Conservation (phyloP, 1,139 yeast species). For the Sugiyamaella japonica region DNA sequence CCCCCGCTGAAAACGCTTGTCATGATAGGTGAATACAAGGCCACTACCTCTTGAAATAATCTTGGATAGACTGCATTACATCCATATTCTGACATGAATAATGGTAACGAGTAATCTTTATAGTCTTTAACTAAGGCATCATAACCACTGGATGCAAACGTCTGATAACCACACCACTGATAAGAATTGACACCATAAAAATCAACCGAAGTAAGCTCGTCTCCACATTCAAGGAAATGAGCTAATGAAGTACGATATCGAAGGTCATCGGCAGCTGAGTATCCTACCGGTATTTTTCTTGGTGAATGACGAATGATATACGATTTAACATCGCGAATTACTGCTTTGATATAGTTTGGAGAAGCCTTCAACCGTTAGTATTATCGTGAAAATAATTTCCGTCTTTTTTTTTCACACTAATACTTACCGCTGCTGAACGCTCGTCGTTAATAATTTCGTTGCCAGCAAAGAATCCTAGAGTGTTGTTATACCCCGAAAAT, state of each 20-base stretch:
- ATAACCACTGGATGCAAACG: constrained; percentile 72
- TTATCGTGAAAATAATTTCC: too few relatives aligned
- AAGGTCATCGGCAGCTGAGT: constrained; percentile 93
- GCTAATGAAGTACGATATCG: constrained; percentile 73
- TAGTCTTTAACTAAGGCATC: constrained; percentile 56
- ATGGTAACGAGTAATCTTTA: constrained; percentile 68
- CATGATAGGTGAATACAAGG: constrained; percentile 48
- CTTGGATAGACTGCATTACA: constrained; percentile 86
- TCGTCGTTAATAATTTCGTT: constrained; percentile 87
- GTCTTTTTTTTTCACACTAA: neutral
- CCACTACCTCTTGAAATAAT: constrained; percentile 69
- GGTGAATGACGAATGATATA: constrained; percentile 61
- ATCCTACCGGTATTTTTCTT: constrained; percentile 84
- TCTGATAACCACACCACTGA: constrained; percentile 85
- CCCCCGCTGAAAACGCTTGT: constrained; percentile 76
- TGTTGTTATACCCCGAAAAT: constrained; percentile 80
- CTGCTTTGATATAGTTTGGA: constrained; percentile 72
- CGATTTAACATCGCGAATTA: constrained; percentile 74
- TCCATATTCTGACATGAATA: constrained; percentile 91
- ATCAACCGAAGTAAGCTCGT: constrained; percentile 67
- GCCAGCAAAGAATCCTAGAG: constrained; percentile 92
- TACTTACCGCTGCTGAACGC: constrained; percentile 45
- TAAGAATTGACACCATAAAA: constrained; percentile 95
- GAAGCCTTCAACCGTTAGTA: constrained; percentile 22
- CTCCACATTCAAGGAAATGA: constrained; percentile 74